These are phyloP conservation scores for Candida berthetii DNA, from an alignment of 805 yeast species.

Conservation along the genomic window DNA sequence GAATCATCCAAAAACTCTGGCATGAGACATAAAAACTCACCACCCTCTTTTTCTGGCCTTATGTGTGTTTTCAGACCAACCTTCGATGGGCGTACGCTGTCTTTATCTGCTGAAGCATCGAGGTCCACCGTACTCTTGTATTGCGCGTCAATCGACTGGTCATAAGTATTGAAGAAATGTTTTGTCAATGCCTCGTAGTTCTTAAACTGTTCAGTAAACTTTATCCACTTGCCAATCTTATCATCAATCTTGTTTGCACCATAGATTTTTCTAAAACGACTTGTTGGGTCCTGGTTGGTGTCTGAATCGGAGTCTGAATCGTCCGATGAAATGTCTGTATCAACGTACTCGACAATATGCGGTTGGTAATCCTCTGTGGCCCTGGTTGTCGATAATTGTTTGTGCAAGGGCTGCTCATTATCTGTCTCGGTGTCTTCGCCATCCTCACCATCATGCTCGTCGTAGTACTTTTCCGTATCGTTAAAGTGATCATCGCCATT, in stretches of 20 bases:
- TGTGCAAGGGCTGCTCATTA: not conserved
- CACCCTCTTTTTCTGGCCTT: not conserved
- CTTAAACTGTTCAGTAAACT: not conserved
- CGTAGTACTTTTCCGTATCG: not conserved
- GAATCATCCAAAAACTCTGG: not conserved
- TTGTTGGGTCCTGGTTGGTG: not conserved
- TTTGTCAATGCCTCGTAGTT: not conserved
- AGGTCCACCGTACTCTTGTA: too few species aligned
- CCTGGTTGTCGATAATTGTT: too few species aligned
- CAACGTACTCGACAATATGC: not conserved
- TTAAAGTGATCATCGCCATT: not conserved
- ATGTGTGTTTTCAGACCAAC: not conserved
- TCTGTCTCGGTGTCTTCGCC: not conserved
- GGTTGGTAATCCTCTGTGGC: not conserved
- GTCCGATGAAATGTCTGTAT: not conserved
- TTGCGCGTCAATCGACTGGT: not conserved
- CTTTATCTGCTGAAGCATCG: not conserved
- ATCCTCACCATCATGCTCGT: not conserved
- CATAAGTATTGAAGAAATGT: not conserved
- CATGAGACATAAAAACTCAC: not conserved
- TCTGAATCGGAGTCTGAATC: not conserved
- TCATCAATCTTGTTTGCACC: not conserved
- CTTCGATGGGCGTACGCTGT: not conserved
- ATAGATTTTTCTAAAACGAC: not conserved
- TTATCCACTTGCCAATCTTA: not conserved